Conservation (phyloP, 192 early-diverging fungal genomes). For the Linnemannia exigua region DNA sequence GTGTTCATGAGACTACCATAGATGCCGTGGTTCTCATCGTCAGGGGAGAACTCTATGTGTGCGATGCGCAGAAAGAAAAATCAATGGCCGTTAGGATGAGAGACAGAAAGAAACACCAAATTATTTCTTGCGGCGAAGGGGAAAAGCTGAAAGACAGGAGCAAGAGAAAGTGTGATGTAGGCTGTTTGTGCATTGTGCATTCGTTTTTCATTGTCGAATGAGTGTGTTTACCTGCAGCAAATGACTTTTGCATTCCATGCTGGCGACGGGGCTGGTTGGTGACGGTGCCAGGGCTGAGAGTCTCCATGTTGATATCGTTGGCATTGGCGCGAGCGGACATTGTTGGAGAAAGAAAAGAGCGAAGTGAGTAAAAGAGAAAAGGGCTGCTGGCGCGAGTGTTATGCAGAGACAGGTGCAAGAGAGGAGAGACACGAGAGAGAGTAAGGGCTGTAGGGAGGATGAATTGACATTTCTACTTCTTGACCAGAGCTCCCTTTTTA, state of each 20-base stretch:
- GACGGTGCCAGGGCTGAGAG: conserved; percentile 12
- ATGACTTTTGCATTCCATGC: conserved; percentile 48
- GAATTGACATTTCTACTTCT: not conserved
- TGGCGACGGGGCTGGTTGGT: conserved; percentile 30
- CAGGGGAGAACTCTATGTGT: conserved; percentile 56
- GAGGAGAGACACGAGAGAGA: not conserved
- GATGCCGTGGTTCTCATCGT: conserved; percentile 55
- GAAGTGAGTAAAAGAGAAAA: conserved; percentile 11
- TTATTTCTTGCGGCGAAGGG: not conserved
- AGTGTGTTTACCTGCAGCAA: conserved; percentile 10
- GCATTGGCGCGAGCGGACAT: conserved; percentile 10
- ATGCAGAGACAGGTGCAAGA: not conserved
- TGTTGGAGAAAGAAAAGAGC: not conserved
- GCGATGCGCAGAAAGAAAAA: conserved; percentile 50
- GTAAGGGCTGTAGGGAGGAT: not conserved
- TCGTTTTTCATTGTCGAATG: not conserved
- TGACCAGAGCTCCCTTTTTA: not conserved
- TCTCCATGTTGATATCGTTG: conserved; percentile 42
- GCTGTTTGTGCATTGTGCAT: not conserved
- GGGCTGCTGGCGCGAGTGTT: not conserved
- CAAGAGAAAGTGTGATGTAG: not conserved
- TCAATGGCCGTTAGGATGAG: conserved; percentile 37
- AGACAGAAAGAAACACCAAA: not conserved
- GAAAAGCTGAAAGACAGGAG: not conserved
- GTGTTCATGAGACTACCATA: conserved; percentile 65